Evolutionary conservation across 306 rosid genomes (phyloP).

Genomic region (Urtica urens): DNA sequence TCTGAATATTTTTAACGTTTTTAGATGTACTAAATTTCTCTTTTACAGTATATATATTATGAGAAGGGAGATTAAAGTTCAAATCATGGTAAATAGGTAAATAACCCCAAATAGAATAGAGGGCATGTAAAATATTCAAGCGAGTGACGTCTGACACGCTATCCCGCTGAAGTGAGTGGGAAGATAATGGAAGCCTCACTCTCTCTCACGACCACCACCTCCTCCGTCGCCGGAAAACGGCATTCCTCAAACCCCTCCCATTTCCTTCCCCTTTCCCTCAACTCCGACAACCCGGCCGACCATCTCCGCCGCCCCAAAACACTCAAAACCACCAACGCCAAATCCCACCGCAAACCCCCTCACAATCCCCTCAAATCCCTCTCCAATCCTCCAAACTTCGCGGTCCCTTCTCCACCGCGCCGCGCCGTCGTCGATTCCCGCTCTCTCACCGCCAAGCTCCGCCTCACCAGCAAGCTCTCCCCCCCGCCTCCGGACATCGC

Average conservation of each 20-base stretch:
- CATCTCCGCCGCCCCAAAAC: constrained; percentile 65
- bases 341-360: constrained; percentile 22
- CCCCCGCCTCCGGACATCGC: constrained; percentile 27
- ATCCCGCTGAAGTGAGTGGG: too few relatives aligned
- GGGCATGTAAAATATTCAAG: too few relatives aligned
- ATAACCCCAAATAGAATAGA: too few relatives aligned
- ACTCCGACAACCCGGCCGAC: constrained; percentile 32
- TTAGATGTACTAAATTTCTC: too few relatives aligned
- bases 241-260: constrained; percentile 17
- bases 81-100: too few relatives aligned
- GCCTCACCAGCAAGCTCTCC: constrained; percentile 84
- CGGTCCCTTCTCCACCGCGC: constrained; percentile 11
- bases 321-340: constrained; percentile 19
- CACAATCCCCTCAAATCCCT: constrained; percentile 48
- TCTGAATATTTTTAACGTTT: too few relatives aligned
- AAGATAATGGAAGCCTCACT: constrained; percentile 59
- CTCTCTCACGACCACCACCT: constrained; percentile 29
- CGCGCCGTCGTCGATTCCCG: constrained; percentile 2
- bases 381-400: constrained; percentile 44
- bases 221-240: constrained; percentile 20
- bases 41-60: too few relatives aligned
- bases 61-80: too few relatives aligned
- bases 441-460: constrained; percentile 52
- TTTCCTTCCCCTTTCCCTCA: constrained; percentile 31
- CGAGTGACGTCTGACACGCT: too few relatives aligned